Evolutionary conservation across 2,329 filamentous ascomycete species (phyloP).

Genomic region (Sordariomycetes sp.): DNA sequence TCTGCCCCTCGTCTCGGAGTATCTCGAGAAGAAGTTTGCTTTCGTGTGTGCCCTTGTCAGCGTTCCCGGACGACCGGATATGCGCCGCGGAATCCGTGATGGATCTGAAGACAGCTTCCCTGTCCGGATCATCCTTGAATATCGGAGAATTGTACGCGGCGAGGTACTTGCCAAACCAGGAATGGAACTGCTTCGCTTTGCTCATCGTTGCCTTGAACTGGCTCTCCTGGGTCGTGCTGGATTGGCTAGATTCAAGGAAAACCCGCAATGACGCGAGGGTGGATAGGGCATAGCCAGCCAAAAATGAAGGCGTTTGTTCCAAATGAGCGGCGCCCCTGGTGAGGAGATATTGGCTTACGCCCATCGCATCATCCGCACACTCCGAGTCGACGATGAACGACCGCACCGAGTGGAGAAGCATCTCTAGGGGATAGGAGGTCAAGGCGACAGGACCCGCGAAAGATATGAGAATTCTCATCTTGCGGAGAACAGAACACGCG

Average conservation of each 20-base stretch:
- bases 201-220: slow-evolving; percentile 69
- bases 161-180: slow-evolving; percentile 67
- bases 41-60: slow-evolving; percentile 60
- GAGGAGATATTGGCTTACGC: slow-evolving; percentile 77
- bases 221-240: slow-evolving; percentile 74
- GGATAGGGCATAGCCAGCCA: slow-evolving; percentile 71
- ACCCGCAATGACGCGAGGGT: slow-evolving; percentile 67
- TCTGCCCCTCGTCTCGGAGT: slow-evolving; percentile 58
- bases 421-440: slow-evolving; percentile 75
- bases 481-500: slow-evolving; percentile 76
- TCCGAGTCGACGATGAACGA: slow-evolving; percentile 73
- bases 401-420: slow-evolving; percentile 73
- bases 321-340: slow-evolving; percentile 57
- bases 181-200: slow-evolving; percentile 65
- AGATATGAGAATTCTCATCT: slow-evolving; percentile 70
- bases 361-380: slow-evolving; percentile 84
- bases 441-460: slow-evolving; percentile 65
- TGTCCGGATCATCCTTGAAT: slow-evolving; percentile 37
- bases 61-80: slow-evolving; percentile 59
- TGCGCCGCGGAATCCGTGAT: slow-evolving; percentile 60
- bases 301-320: slow-evolving; percentile 56
- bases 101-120: slow-evolving; percentile 44
- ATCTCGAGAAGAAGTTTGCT: slow-evolving; percentile 72
- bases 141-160: slow-evolving; percentile 44
- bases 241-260: slow-evolving; percentile 64